Base-by-base conservation (phyloP, 352 stramenopile species). In the Phytopythium ostracodes region DNA sequence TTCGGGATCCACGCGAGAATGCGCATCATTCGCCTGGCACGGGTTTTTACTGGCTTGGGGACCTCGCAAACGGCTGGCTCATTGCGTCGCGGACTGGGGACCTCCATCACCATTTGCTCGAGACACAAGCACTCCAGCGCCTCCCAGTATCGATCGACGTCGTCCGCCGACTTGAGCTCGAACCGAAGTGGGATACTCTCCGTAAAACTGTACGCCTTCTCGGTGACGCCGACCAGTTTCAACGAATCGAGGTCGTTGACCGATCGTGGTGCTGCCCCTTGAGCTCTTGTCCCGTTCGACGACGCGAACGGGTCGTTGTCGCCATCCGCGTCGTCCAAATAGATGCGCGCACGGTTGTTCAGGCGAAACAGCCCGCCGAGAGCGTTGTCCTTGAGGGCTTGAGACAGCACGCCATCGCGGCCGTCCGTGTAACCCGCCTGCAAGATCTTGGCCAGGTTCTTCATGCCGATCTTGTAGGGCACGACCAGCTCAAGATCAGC, bases 401-500 rank as follows among this genome's bases (percentile, higher is more conserved):
- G 77, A 2, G 80, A 77, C 29, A 93, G 56, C 20, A 88, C 78
- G 38, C 80, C 80, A 53, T 91, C 80, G 35, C 73, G 72, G 14
- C 77, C 78, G 60, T 92, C 84, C 3, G 81, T 84, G 65, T 91
- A 90, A 1, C 79, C 81, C 0, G 82, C 70, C 36, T 70, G 73
- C 52, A 95, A 65, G 40, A 93, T 88, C 56, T 87, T 80, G 51
- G 87, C 77, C 31, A 95, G 56, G 54, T 83, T 81, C 53, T 83
- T 83, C 79, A 93, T 92, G n/a, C 84, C 80, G 27, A 95, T 90
- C 25, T 91, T 91, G 68, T 93, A 79, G 1, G 87, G 76, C n/a
- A 73, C 49, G 18, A 95, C 75, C 25, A 95, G 64, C 15, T 78
- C 70, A 20, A 95, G 55, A 63, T 93, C 84, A 3, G 72, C 78